Base-by-base conservation (phyloP, 2,329 filamentous ascomycete species). In the Emmonsiellopsis sp. region DNA sequence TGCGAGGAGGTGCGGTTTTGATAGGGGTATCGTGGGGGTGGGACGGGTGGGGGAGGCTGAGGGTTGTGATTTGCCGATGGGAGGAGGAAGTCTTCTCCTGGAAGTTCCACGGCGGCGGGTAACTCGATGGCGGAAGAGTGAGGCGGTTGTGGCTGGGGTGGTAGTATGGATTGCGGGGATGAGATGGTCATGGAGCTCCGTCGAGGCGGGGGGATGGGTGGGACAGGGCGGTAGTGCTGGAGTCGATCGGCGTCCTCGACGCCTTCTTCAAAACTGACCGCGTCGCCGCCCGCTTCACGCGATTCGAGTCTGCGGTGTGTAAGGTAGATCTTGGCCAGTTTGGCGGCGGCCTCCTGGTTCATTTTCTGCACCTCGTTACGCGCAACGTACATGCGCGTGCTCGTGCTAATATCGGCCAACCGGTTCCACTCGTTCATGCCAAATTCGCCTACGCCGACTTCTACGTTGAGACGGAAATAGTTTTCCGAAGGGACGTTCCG, bases 381-480 rank as follows among this genome's bases (percentile, higher is more conserved):
- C 6, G 78, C 75, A 51, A 98, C 80, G 66, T 97, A 98, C 58
- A 86, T 82, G 60, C 88, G 81, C 0, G 93, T 98, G 65, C 86
- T 86, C 11, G 89, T 96, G 73, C 88, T 95, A 71, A 98, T 97
- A 51, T 96, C 92, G 31, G 88, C 86, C n/a, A 97, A 74, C 3
- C 91, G 83, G 62, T 88, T 82, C 93, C 93, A 98, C 68, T 97
- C 93, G 66, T 97, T 98, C 90, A 98, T 97, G 50, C 88, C 92
- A 67, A 96, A 97, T 65, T 97, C 93, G 51, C 92, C 91, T 2
- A 97, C 91, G 1, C 92, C 93, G 13, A 95, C 85, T 65, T 97
- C 91, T 42, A 97, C 93, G 59, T 98, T 98, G n/a, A 97, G 76
- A 6, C 93, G 86, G 68, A 90, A 95, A 73, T 98, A 98, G 67